A percentile compares a stretch with the other conserved stretches of the same genome.
phyloP scores from a whole-genome alignment of 306 rosid genomes.

The Pterocarpus macrocarpus region DNA sequence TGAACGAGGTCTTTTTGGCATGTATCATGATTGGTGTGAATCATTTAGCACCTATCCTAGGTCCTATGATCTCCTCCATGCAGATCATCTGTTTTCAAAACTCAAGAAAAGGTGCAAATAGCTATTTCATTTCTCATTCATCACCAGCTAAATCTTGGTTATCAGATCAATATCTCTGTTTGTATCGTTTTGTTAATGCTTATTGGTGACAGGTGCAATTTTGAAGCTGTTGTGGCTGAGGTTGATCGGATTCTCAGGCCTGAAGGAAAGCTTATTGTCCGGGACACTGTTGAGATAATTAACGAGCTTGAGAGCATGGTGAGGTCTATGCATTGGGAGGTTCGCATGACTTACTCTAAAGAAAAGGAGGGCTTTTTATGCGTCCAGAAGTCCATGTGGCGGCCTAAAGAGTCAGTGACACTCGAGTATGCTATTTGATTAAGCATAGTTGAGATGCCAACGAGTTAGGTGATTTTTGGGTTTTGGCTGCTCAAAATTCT shows the following conservation, averaged over 20 bases:
- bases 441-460: constrained; percentile 31
- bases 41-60: constrained; percentile 96
- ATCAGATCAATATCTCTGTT: constrained; percentile 20
- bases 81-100: constrained; percentile 89
- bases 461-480: constrained; percentile 53
- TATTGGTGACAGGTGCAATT: constrained; percentile 67
- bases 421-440: constrained; percentile 71
- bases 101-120: constrained; percentile 70
- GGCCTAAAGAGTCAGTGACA: constrained; percentile 75
- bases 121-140: constrained; percentile 39
- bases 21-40: constrained; percentile 98
- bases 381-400: constrained; percentile 91
- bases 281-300: constrained; percentile 71
- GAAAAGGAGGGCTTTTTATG: constrained; percentile 79
- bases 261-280: constrained; percentile 85
- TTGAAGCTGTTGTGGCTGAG: constrained; percentile 80
- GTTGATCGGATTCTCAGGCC: constrained; percentile 94
- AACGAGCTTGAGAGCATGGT: constrained; percentile 72
- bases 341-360: constrained; percentile 82
- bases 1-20: constrained; percentile 95
- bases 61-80: constrained; percentile 92
- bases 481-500: constrained; percentile 54
- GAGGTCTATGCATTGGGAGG: constrained; percentile 90
- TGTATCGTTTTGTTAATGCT: constrained; percentile 37
- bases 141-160: constrained; percentile 5